Evolutionary conservation across 2,329 filamentous ascomycete genomes (phyloP), one percentile per base, ranked within the genome.

Genomic region (Talaromyces sp.): DNA sequence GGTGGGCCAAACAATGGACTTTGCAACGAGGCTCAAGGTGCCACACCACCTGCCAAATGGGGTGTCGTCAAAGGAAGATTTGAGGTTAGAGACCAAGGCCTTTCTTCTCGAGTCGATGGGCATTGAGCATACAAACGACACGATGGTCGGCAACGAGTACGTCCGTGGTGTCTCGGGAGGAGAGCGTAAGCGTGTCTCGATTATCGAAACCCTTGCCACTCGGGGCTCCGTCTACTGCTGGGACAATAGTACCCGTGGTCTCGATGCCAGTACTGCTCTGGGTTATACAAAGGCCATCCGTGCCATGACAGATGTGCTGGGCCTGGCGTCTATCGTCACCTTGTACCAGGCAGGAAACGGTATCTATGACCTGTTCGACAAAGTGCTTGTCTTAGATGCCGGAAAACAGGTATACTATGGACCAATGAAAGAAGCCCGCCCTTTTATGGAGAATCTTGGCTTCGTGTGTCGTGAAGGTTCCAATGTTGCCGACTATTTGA

Each of bases 301-400:
- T 8, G 81, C 84, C 5, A 78, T 89, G 80, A 88, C 86, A 0
- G 85, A 89, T 63, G 80, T 86, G 1, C 74, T 84, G 4, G 84
- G 84, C 0, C 74, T 87, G 4, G 76, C 84, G 0, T 82, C 84
- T 0, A 84, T 88, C 53, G 84, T 88, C 13, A 87, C 86, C 0
- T 77, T 89, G 0, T 90, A 90, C 69, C 88, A 90, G 68, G 87
- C 88, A 3, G 85, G 86, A 6, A 88, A 90, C 59, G 85, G 82
- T 26, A 89, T 90, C 61, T 89, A 88, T 69, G 77, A 88, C 27
- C 78, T 86, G 0, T 89, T 90, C 68, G 86, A 90, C 69, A 90
- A 89, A 68, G 86, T 89, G 0, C 77, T 89, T 0, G 81, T 90
- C 9, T 79, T 90, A 3, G 86, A 89, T 53, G 81, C 85, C 60